Evolutionary conservation across 768 basidiomycete species (phyloP).

Genomic region (Agaricus blazei): DNA sequence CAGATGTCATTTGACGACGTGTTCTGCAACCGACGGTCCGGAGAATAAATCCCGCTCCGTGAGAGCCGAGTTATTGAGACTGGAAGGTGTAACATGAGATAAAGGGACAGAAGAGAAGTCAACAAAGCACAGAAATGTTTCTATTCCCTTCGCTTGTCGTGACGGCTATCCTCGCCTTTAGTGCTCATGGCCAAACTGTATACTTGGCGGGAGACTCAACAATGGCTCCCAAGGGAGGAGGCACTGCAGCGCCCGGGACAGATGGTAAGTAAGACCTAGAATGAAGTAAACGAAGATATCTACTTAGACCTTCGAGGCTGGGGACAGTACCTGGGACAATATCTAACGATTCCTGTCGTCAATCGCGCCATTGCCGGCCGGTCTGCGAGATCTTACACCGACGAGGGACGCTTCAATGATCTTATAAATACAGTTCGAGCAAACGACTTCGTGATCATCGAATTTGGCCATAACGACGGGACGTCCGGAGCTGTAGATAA

Average conservation of each 20-base stretch:
- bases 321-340: slow-evolving; percentile 39
- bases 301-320: slow-evolving; percentile 26
- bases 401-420: slow-evolving; percentile 40
- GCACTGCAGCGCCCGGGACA: slow-evolving; percentile 17
- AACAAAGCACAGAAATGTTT: slow-evolving; percentile 1
- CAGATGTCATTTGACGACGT: slow-evolving; percentile 2
- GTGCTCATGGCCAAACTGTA: slow-evolving; percentile 28
- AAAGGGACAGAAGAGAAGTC: neutral
- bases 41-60: neutral
- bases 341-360: slow-evolving; percentile 35
- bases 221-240: slow-evolving; percentile 36
- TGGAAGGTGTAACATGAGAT: neutral
- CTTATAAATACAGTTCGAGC: slow-evolving; percentile 32
- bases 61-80: neutral
- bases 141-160: slow-evolving; percentile 4
- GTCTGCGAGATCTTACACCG: slow-evolving; percentile 41
- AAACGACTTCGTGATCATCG: slow-evolving; percentile 39
- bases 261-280: neutral
- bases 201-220: slow-evolving; percentile 42
- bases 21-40: slow-evolving; percentile 3
- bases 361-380: slow-evolving; percentile 43
- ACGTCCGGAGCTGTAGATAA: slow-evolving; percentile 32
- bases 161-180: neutral
- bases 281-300: neutral
- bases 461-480: slow-evolving; percentile 47